Evolutionary conservation across 257 asterid species (phyloP), one percentile per base, ranked within the genome.

Genomic region (Nicotiana knightiana): DNA sequence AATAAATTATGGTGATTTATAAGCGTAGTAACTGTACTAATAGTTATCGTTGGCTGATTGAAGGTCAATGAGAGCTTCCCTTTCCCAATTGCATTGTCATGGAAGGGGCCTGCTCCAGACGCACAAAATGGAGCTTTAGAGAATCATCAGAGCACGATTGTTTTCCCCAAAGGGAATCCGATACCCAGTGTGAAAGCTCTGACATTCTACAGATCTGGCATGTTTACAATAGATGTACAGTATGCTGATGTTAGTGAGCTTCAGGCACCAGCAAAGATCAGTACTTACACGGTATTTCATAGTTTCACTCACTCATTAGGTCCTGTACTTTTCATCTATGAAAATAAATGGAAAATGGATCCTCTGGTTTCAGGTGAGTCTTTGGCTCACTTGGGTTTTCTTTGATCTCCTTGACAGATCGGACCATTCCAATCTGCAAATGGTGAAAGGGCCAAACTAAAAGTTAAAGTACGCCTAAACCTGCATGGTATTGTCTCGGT

Each of bases 121-220:
- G 3, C 89, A 3, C 97, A 90, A 81, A 90, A 87, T 77, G 98
- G 92, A 68, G 88, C 82, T 43, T 80, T 32, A 5, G 99, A 93
- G 81, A 87, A 88, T 79, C 90, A 87, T 77, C 98, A 95, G 86
- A 93, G 91, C 86, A 90, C 96, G 4, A 80, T 93, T 54, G 97
- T 95, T 43, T 95, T 95, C 80, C 95, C 97, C 5, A 95, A 95
- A 88, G 98, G 98, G 32, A 95, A 95, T 84, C 91, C 97, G 0
- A 89, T 93, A 71, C 98, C 99, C 65, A 95, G 99, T 83, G 88
- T 92, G 87, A 95, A 95, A 90, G 98, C 97, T 21, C 86, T 93
- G 88, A 95, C 99, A 32, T 93, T 95, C 88, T 92, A 89, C 84
- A 85, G 96, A 85, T 84, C 99, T 70, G 91, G 88, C 30, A 91